phyloP scores from a whole-genome alignment of 2,329 filamentous ascomycete species.

The Penicillium occitanis region DNA sequence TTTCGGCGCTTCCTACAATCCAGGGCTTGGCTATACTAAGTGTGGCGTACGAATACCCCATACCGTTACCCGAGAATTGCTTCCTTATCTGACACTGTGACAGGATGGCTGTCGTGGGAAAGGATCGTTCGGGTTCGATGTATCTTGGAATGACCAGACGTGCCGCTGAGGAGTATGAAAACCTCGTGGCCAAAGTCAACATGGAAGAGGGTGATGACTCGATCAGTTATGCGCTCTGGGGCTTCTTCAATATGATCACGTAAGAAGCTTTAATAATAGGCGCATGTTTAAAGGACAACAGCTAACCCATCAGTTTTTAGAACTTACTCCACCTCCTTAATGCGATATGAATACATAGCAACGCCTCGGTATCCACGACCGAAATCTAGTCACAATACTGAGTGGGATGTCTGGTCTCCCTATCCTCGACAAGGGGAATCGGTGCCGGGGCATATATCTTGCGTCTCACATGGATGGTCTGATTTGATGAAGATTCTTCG shows the following conservation, averaged over 20 bases:
- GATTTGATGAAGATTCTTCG: slow-evolving; percentile 1
- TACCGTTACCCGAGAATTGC: neutral
- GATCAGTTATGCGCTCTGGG: slow-evolving; percentile 14
- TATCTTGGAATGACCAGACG: slow-evolving; percentile 10
- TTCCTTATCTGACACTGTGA: neutral
- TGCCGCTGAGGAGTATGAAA: slow-evolving; percentile 5
- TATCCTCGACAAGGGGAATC: neutral
- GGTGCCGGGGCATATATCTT: slow-evolving; percentile 2
- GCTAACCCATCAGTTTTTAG: neutral
- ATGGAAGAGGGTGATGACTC: neutral
- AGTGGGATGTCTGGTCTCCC: slow-evolving; percentile 2
- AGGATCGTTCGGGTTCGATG: slow-evolving; percentile 7
- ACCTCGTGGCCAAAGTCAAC: neutral
- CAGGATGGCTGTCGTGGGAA: slow-evolving; percentile 1
- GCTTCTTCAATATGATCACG: slow-evolving; percentile 14
- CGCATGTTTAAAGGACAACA: neutral
- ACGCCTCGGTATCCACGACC: neutral
- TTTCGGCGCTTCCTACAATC: neutral
- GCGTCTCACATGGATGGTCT: slow-evolving; percentile 11
- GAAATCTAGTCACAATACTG: neutral
- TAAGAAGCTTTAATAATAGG: neutral
- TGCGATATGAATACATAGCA: slow-evolving; percentile 1
- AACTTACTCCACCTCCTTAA: neutral
- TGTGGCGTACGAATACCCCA: neutral
- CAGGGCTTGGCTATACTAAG: slow-evolving; percentile 6